Evolutionary conservation across 108 stramenopile species (phyloP).

Genomic region (Craspedostauros australis): DNA sequence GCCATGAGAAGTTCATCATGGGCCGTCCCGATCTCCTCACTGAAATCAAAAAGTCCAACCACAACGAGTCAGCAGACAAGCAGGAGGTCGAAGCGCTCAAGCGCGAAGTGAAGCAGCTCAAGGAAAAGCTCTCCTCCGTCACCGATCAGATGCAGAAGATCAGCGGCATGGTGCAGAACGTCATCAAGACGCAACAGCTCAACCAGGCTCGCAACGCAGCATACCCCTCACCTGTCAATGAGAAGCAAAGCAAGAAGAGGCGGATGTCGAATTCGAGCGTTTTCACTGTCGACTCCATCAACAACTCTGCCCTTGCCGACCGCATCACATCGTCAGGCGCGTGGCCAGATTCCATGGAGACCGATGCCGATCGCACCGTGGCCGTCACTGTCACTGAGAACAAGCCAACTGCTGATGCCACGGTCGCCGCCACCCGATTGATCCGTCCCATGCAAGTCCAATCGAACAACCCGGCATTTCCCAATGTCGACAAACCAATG

Average conservation of each 20-base stretch:
- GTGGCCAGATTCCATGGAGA: background rate
- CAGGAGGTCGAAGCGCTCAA: constrained; percentile 69
- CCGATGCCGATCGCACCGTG: too few species aligned
- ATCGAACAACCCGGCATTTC: too few species aligned
- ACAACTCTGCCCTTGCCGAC: constrained; percentile 2
- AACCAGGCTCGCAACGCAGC: constrained; percentile 3
- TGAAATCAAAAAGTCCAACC: constrained; percentile 73
- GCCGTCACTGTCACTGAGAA: too few species aligned
- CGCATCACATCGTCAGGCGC: constrained; percentile 11
- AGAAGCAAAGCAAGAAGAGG: constrained; percentile 26
- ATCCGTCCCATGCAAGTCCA: constrained; percentile 9
- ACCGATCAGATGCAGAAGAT: constrained; percentile 37
- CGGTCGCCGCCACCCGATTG: too few species aligned
- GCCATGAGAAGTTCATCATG: constrained; percentile 70
- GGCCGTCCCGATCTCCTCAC: constrained; percentile 67
- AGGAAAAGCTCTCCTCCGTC: constrained; percentile 19
- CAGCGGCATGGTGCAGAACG: constrained; percentile 28
- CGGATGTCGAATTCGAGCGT: constrained; percentile 19
- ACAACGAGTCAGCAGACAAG: constrained; percentile 59
- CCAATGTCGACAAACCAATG: too few species aligned
- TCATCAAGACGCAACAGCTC: constrained; percentile 18
- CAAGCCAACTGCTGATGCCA: too few species aligned
- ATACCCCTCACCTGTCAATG: background rate
- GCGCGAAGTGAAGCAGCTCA: constrained; percentile 49
- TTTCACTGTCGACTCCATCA: constrained; percentile 7